Conservation (phyloP, 1,139 yeast species). For the Saccharomyces hybrid region DNA sequence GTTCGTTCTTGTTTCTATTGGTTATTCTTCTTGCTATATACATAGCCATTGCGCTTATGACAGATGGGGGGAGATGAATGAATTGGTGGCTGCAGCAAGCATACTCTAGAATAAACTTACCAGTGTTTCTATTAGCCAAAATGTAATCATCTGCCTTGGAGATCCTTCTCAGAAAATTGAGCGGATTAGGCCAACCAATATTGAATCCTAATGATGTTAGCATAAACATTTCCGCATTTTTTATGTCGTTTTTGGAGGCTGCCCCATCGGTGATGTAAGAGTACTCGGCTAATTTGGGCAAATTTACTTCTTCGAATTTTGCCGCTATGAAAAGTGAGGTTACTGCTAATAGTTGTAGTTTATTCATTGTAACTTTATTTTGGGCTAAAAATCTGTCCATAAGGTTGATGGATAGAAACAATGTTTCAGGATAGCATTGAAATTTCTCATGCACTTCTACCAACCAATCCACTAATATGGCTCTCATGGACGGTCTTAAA, state of each 20-base stretch:
- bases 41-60: conserved; percentile 86
- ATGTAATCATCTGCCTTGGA: conserved; percentile 94
- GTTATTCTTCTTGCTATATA: conserved; percentile 72
- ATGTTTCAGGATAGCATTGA: conserved; percentile 79
- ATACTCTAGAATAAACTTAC: conserved; percentile 80
- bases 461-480: conserved; percentile 87
- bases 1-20: conserved; percentile 38
- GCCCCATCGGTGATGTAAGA: conserved; percentile 84
- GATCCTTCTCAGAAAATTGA: conserved; percentile 85
- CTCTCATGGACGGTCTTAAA: conserved; percentile 76
- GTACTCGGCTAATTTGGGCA: conserved; percentile 83
- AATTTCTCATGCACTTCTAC: conserved; percentile 86
- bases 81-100: conserved; percentile 72
- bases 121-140: conserved; percentile 79
- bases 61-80: conserved; percentile 67
- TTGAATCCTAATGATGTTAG: conserved; percentile 69
- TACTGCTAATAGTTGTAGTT: conserved; percentile 82
- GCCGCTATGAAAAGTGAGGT: conserved; percentile 88
- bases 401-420: conserved; percentile 75
- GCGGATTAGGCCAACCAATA: conserved; percentile 85
- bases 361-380: conserved; percentile 69
- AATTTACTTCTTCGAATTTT: conserved; percentile 88
- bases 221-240: conserved; percentile 79
- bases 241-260: conserved; percentile 74
- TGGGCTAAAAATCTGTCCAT: conserved; percentile 84